A percentile compares a stretch with the other conserved stretches of the same genome.
Evolutionary conservation across 352 stramenopile species (phyloP).

Genomic region (Plasmopara muralis): DNA sequence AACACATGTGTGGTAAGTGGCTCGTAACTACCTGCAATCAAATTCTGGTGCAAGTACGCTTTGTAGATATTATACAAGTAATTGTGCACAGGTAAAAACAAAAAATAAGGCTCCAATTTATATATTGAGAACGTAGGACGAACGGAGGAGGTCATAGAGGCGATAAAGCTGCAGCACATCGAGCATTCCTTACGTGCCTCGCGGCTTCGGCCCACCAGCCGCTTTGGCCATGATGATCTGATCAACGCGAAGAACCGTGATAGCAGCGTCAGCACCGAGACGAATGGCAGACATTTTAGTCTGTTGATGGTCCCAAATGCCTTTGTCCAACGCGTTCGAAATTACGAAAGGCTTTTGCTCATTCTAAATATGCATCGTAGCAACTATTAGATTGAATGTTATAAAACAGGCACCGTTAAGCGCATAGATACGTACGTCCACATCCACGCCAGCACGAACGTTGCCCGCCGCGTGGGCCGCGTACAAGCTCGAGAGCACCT

Average conservation of each 20-base stretch:
- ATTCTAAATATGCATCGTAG: constrained; percentile 25
- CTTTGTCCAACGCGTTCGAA: constrained; percentile 58
- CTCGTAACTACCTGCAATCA: no score
- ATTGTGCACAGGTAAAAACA: no score
- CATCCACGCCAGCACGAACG: constrained; percentile 89
- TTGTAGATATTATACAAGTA: no score
- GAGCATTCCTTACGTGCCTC: constrained; percentile 48
- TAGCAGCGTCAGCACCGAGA: constrained; percentile 94
- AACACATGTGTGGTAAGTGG: no score
- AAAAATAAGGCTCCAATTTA: no score
- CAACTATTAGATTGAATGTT: no score
- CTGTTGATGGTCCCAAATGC: constrained; percentile 91
- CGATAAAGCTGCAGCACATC: neutral
- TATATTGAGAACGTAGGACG: no score
- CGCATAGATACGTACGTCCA: constrained; percentile 64
- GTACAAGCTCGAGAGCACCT: constrained; percentile 92
- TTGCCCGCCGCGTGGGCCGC: constrained; percentile 92
- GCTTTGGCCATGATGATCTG: constrained; percentile 99
- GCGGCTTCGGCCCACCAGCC: constrained; percentile 91
- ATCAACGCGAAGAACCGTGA: constrained; percentile 99
- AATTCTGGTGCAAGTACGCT: no score
- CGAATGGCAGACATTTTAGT: constrained; percentile 97
- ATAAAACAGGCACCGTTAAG: neutral
- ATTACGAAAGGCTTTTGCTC: constrained; percentile 78
- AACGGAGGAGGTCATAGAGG: no score